Evolutionary conservation across 768 basidiomycete genomes (phyloP), one percentile per base, ranked within the genome.

Genomic region (Kwoniella europaea): DNA sequence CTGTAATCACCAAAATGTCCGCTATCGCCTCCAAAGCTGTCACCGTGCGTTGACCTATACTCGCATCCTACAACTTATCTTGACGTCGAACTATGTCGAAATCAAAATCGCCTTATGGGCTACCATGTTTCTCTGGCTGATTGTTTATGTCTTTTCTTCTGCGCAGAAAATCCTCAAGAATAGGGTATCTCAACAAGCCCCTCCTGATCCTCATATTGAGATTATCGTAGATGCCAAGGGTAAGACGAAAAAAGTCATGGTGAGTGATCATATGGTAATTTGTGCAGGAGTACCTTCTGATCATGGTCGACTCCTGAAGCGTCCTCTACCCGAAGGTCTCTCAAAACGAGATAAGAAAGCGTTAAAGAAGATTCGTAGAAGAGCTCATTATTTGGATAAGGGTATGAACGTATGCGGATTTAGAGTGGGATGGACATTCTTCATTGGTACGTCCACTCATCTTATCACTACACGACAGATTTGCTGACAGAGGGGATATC

Each of bases 351-450:
- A 97, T 74, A 87, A 88, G 46, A 88, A 88, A 60, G 90, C 94
- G 61, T 86, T 97, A 53, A 87, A 87, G 74, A 88, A 89, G 20
- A 89, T 97, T 42, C 89, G 91, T 77, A 86, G 87, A 43, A 67
- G 93, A 6, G 93, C 93, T 1, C 92, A 91, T 76, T 88, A 90
- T 80, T 90, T 97, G 65, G 94, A 97, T 85, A 94, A 92, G 82
- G 90, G 92, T 2, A 92, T 97, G 86, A 86, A 80, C 54, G 41
- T 96, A 1, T 91, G 90, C 71, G 93, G 94, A 10, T 79, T 95
- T 64, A 88, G 89, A 13, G 93, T 96, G 70, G 94, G 94, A 0
- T 94, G 91, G 90, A 88, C 92, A 0, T 91, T 93, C 84, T 82
- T 92, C 77, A 91, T 94, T 67, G 80, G 86, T 87, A 63, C 54